Percentiles rank a stretch among this genome's conserved stretches.
Evolutionary conservation across 2,329 filamentous ascomycete genomes (phyloP).

Genomic region (Beauveria sp.): DNA sequence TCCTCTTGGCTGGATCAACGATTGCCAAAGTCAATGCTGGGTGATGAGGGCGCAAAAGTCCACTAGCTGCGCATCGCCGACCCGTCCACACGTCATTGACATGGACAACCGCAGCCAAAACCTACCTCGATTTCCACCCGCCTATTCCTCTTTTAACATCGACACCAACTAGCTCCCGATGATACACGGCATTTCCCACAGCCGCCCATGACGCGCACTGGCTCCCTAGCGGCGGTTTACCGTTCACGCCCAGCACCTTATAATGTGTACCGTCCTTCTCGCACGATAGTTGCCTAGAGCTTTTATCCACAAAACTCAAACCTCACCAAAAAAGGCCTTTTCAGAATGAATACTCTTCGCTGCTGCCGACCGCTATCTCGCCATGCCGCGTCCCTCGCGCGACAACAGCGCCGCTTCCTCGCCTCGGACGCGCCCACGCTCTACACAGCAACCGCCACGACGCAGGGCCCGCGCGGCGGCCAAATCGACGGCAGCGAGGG

Average conservation of each 20-base stretch:
- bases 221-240: not conserved
- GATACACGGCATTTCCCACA: not conserved
- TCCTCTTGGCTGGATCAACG: not conserved
- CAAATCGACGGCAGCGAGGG: slow-evolving; percentile 1
- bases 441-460: slow-evolving; percentile 1
- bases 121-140: not conserved
- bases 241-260: not conserved
- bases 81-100: not conserved
- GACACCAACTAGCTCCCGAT: not conserved
- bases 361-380: not conserved
- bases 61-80: not conserved
- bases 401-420: not conserved
- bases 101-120: not conserved
- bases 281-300: not conserved
- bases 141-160: not conserved
- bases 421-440: slow-evolving; percentile 2
- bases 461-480: not conserved
- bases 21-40: not conserved
- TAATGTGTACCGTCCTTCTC: not conserved
- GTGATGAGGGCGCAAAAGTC: not conserved
- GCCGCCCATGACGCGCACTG: not conserved
- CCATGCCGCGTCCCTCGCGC: not conserved
- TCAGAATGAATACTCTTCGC: not conserved
- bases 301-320: not conserved
- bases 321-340: not conserved